Evolutionary conservation across 2,329 filamentous ascomycete genomes (phyloP).

Genomic region (Tolypocladium amazonense): DNA sequence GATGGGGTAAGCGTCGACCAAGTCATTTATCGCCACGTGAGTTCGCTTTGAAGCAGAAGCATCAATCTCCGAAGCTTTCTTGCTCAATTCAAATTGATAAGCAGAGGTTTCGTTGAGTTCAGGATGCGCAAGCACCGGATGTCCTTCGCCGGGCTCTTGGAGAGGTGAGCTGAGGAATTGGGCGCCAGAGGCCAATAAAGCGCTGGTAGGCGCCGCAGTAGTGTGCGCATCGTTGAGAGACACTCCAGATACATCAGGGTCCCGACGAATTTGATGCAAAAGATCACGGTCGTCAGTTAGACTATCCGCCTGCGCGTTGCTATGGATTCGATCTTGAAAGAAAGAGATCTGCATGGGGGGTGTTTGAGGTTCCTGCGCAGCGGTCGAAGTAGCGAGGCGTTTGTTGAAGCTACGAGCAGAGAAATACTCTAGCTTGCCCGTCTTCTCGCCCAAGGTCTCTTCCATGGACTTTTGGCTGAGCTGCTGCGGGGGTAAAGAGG

Average conservation of each 20-base stretch:
- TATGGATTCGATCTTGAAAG: neutral
- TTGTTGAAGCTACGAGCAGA: neutral
- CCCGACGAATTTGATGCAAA: neutral
- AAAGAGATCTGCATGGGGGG: too few species aligned
- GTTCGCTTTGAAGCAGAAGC: neutral
- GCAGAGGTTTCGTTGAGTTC: slow-evolving; percentile 18
- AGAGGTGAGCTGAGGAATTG: slow-evolving; percentile 19
- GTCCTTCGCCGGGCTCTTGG: neutral
- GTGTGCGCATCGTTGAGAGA: neutral
- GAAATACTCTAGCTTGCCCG: slow-evolving; percentile 19
- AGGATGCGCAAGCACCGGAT: neutral
- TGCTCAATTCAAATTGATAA: slow-evolving; percentile 17
- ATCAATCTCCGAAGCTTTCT: slow-evolving; percentile 5
- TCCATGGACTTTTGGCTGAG: slow-evolving; percentile 6
- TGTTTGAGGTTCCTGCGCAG: neutral
- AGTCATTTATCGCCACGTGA: neutral
- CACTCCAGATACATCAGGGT: neutral
- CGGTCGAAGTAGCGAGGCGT: neutral
- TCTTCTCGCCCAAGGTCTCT: slow-evolving; percentile 21
- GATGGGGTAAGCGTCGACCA: neutral
- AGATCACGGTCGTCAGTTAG: neutral
- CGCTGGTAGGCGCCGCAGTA: slow-evolving; percentile 2
- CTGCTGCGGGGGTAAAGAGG: neutral
- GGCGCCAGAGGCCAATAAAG: slow-evolving; percentile 18
- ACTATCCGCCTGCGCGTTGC: neutral